Percentiles rank a stretch among this genome's conserved stretches.
Conservation (phyloP, 2,329 filamentous ascomycete genomes). For the Fusarium robinianum region DNA sequence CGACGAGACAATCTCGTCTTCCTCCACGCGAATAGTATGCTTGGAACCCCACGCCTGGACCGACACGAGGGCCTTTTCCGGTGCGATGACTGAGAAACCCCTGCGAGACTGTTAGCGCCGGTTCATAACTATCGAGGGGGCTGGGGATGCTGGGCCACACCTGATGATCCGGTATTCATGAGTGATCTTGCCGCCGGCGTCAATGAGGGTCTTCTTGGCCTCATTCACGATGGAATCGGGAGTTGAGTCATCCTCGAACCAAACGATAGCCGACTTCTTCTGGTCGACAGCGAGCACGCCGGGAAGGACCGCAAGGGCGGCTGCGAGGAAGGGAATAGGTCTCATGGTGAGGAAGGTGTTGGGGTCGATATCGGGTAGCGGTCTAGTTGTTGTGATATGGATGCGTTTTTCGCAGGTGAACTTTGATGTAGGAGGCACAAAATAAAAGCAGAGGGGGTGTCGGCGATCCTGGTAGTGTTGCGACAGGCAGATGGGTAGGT, state of each 20-base stretch:
- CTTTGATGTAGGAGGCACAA: conserved; percentile 1
- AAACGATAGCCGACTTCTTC: conserved; percentile 77
- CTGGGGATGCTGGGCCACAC: conserved; percentile 51
- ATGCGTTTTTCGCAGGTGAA: conserved; percentile 4
- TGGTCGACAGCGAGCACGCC: conserved; percentile 65
- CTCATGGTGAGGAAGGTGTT: conserved; percentile 60
- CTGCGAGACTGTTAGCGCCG: conserved; percentile 50
- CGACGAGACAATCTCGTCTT: conserved; percentile 69
- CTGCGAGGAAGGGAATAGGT: conserved; percentile 56
- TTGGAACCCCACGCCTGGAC: conserved; percentile 65
- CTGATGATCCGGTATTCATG: conserved; percentile 73
- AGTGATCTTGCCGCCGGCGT: conserved; percentile 76
- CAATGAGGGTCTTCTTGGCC: conserved; percentile 71
- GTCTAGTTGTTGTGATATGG: background rate
- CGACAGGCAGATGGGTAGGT: conserved; percentile 14
- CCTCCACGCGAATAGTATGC: conserved; percentile 64
- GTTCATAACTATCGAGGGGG: background rate
- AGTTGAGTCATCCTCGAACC: conserved; percentile 68
- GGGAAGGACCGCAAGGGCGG: conserved; percentile 62
- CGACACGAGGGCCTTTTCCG: conserved; percentile 68
- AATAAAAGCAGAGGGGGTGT: conserved; percentile 6
- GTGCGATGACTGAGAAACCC: conserved; percentile 77
- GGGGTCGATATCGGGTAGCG: conserved; percentile 1
- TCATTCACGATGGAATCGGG: conserved; percentile 69
- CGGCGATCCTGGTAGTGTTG: conserved; percentile 20